Base-by-base conservation (phyloP, 2,329 filamentous ascomycete species). In the Neonectria faginata region DNA sequence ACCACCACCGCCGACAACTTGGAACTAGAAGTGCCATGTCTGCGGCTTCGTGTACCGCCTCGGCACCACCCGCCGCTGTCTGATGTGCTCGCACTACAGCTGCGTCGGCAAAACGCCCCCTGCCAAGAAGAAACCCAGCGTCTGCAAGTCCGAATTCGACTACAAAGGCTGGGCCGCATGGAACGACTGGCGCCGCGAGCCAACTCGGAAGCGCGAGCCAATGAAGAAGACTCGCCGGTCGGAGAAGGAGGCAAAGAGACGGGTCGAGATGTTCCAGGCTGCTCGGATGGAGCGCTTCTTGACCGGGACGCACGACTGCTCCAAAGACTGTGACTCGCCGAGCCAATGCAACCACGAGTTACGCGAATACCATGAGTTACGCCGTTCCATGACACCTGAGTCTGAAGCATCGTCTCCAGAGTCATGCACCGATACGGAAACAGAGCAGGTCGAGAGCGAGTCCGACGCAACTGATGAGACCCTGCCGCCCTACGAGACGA, bases 81-180 rank as follows among this genome's bases (percentile, higher is more conserved):
- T 83, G 50, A 71, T 76, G 42, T 81, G 81, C 74, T 71, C 72
- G 58, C 79, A 81, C 72, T 54, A 52, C 31, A 74, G 78, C 64
- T 81, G 81, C 71, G 74, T 71, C 25, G 66, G 69, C 29, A 33
- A 56, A 4, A 22, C 51, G 18, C 22, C 51, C 42, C 20, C 31
- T 2, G n/a, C 11, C 9, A 3, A n/a, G 2, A 44, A 39, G 16
- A n/a, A 36, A 1, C 29, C n/a, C 31, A 14, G 14, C 16, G 31
- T 25, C 12, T 78, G 76, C 67, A 53, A 11, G 18, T 51, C 71
- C 62, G 69, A 75, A 52, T 79, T 80, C 51, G 79, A 81, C 68
- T 79, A 76, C 58, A 20, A 10, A 1, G 70, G 68, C 27, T 81
- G 79, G 79, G 63, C 57, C 5, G 50, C 36, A 0, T 67, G 68